Evolutionary conservation across 2,329 filamentous ascomycete genomes (phyloP).

Genomic region (Fusarium guadeloupense): DNA sequence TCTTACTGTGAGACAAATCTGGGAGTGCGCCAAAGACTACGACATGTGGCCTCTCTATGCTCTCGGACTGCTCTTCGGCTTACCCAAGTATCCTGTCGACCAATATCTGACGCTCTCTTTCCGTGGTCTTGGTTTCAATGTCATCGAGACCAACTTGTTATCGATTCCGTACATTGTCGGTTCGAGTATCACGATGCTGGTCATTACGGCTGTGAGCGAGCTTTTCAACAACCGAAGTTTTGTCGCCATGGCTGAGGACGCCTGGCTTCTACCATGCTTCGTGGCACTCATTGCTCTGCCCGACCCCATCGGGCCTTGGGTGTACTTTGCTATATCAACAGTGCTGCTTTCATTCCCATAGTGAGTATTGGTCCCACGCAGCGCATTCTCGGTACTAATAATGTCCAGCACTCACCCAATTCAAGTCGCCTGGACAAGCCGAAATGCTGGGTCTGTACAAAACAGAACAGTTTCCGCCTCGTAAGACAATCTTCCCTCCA

Average conservation of each 20-base stretch:
- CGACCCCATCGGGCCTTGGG: constrained; percentile 53
- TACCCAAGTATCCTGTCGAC: constrained; percentile 57
- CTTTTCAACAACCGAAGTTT: constrained; percentile 59
- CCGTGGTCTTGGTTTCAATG: constrained; percentile 58
- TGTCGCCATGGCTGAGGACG: constrained; percentile 56
- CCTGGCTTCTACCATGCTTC: constrained; percentile 66
- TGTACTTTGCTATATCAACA: constrained; percentile 59
- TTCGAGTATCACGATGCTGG: constrained; percentile 56
- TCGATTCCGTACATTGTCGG: constrained; percentile 59
- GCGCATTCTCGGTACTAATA: neutral
- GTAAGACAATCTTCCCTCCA: constrained; percentile 32
- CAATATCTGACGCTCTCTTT: constrained; percentile 63
- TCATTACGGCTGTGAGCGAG: constrained; percentile 56
- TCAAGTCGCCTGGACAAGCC: constrained; percentile 66
- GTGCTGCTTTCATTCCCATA: constrained; percentile 62
- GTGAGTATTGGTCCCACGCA: constrained; percentile 47
- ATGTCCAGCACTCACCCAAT: constrained; percentile 58
- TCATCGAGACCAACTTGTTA: constrained; percentile 63
- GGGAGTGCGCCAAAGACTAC: constrained; percentile 59
- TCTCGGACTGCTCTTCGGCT: constrained; percentile 57
- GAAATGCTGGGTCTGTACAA: constrained; percentile 66
- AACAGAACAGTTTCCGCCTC: constrained; percentile 62
- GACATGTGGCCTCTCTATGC: constrained; percentile 64
- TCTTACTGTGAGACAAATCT: constrained; percentile 55
- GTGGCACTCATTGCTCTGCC: constrained; percentile 56